phyloP scores from a whole-genome alignment of 116 monocot genomes.

The Cymodocea nodosa region DNA sequence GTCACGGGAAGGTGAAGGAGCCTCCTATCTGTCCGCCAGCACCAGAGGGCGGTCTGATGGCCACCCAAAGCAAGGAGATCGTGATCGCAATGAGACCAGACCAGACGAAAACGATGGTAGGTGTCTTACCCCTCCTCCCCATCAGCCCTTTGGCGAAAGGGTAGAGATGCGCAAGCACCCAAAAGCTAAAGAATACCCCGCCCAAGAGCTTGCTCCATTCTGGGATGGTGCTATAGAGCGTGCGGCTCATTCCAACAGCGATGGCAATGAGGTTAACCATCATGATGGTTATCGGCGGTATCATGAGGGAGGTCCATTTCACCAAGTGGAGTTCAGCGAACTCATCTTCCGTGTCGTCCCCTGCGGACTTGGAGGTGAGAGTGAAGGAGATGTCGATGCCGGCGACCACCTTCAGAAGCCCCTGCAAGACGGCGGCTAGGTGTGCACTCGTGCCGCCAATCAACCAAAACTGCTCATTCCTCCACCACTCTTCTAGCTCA shows the following conservation, averaged over 20 bases:
- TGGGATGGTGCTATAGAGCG: constrained; percentile 39
- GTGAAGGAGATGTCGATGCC: constrained; percentile 75
- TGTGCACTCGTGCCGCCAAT: constrained; percentile 70
- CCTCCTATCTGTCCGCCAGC: background rate
- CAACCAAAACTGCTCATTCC: constrained; percentile 56
- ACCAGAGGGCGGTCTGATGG: background rate
- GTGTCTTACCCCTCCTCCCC: constrained; percentile 43
- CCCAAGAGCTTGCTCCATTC: constrained; percentile 53
- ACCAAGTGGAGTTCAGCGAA: constrained; percentile 27
- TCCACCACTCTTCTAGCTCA: constrained; percentile 60
- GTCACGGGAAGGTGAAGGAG: background rate
- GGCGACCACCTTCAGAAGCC: constrained; percentile 52
- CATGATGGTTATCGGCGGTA: constrained; percentile 55
- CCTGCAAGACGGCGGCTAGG: constrained; percentile 55
- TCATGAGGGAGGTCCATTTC: constrained; percentile 64
- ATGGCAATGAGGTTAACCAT: constrained; percentile 53
- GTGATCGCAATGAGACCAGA: constrained; percentile 46
- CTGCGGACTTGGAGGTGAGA: constrained; percentile 54
- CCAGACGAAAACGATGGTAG: constrained; percentile 57
- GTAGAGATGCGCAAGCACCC: constrained; percentile 62
- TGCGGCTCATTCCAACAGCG: constrained; percentile 35
- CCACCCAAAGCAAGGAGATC: background rate
- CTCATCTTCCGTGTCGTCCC: constrained; percentile 35
- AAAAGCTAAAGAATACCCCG: constrained; percentile 64
- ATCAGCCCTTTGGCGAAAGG: constrained; percentile 59